Base-by-base conservation (phyloP, 164 flowering plant genomes). In the Nymphaea thermarum region DNA sequence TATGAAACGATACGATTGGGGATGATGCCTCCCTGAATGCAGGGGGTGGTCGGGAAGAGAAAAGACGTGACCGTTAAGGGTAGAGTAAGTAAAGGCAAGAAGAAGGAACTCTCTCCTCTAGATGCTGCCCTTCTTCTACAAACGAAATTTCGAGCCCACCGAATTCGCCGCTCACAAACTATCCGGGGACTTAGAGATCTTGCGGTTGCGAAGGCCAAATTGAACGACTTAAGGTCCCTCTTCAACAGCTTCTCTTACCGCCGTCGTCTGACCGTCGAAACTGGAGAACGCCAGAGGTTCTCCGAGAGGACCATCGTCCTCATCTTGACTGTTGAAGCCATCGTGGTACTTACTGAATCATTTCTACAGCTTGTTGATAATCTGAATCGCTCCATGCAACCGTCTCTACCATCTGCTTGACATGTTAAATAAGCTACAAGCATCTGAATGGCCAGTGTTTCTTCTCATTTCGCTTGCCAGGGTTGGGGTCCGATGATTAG, bases 51-150 rank as follows among this genome's bases (percentile, higher is more conserved):
- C 82, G 86, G 85, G 12, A 89, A 43, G 70, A 71, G 76, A 78
- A 86, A 91, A 71, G 71, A 69, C 63, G 60, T 65, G 16, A 17
- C 64, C 2, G 64, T 41, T 8, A 16, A 10, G 16, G 16, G 16
- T 10, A 66, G 57, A 16, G 81, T 68, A 43, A 65, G 63, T 17
- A 88, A 77, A 85, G 96, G 97, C 3, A 91, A 93, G 85, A 81
- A 68, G 77, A 87, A 88, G 83, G 93, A 87, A 45, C 44, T 93
- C 68, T 86, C 94, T 3, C 88, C 86, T 2, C 89, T 77, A 71
- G 97, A 91, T 80, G 97, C 98, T 17, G 98, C 97, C 3, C 2
- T 82, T 70, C 65, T 85, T 84, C 91, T 94, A 63, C 98, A 94
- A 75, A 66, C 77, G 65, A 82, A 64, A 66, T 94, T 89, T 75